phyloP scores from a whole-genome alignment of 2,329 filamentous ascomycete species.

The Talaromyces sp. region DNA sequence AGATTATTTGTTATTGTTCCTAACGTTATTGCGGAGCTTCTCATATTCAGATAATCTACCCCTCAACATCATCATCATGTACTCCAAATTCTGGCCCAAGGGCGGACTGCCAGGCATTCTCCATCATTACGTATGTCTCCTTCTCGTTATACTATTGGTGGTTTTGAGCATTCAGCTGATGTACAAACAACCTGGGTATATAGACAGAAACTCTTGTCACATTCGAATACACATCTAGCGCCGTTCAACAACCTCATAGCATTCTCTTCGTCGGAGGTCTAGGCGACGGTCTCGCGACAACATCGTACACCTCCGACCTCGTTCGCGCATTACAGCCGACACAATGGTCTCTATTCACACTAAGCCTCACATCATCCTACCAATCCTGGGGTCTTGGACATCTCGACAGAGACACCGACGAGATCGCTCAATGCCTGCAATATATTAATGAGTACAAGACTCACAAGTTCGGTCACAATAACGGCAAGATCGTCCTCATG shows the following conservation, averaged over 20 bases:
- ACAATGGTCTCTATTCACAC: conserved; percentile 39
- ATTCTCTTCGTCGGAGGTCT: conserved; percentile 70
- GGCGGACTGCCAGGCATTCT: conserved; percentile 26
- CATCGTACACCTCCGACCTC: conserved; percentile 55
- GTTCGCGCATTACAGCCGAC: conserved; percentile 40
- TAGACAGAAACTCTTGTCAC: conserved; percentile 18
- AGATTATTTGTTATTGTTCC: background rate
- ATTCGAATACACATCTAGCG: conserved; percentile 19
- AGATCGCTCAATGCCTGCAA: conserved; percentile 17
- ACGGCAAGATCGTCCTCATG: conserved; percentile 57
- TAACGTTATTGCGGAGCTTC: no score
- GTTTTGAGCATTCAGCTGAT: background rate
- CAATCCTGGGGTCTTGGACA: conserved; percentile 15
- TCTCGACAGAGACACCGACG: conserved; percentile 16
- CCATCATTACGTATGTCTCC: conserved; percentile 16
- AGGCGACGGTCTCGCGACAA: conserved; percentile 66
- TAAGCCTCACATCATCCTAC: conserved; percentile 44
- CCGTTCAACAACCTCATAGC: conserved; percentile 50
- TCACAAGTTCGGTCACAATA: conserved; percentile 27
- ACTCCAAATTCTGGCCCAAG: conserved; percentile 39
- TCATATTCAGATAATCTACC: background rate
- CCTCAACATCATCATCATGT: conserved; percentile 26
- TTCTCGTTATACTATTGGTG: background rate
- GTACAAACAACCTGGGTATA: background rate
- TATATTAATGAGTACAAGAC: conserved; percentile 19